Conservation (phyloP, 2,329 filamentous ascomycete genomes). For the Mycogone perniciosa region DNA sequence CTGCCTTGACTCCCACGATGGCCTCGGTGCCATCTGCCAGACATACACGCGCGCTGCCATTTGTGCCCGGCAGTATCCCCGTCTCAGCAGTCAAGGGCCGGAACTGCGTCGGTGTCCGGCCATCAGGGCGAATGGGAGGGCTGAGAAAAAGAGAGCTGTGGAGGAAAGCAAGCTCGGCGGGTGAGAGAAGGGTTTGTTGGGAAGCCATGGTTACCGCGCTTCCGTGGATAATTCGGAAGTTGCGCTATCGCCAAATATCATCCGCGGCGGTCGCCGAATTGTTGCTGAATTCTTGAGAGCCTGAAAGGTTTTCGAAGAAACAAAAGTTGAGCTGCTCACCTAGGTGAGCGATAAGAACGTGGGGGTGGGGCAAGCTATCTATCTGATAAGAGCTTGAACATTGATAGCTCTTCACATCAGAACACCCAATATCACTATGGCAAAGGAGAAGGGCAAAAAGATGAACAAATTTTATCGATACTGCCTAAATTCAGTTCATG, state of each 20-base stretch:
- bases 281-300: background rate
- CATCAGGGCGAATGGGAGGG: constrained; percentile 86
- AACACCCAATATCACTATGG: too few species aligned
- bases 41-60: constrained; percentile 88
- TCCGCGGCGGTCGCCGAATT: background rate
- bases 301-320: constrained; percentile 19
- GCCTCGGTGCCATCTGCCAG: constrained; percentile 95
- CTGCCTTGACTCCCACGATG: constrained; percentile 90
- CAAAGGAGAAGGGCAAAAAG: background rate
- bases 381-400: background rate
- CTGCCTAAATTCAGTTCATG: too few species aligned
- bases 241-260: background rate
- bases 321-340: constrained; percentile 22
- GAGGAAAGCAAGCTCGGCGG: constrained; percentile 92
- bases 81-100: constrained; percentile 86
- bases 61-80: constrained; percentile 79
- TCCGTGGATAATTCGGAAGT: background rate
- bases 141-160: constrained; percentile 75
- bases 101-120: constrained; percentile 76
- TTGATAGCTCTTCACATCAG: too few species aligned
- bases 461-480: too few species aligned
- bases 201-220: constrained; percentile 48
- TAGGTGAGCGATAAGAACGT: constrained; percentile 29
- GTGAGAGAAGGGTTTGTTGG: constrained; percentile 73
- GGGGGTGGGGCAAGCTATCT: constrained; percentile 14